phyloP scores from a whole-genome alignment of 768 basidiomycete species.

The Termitomyces titanicus region DNA sequence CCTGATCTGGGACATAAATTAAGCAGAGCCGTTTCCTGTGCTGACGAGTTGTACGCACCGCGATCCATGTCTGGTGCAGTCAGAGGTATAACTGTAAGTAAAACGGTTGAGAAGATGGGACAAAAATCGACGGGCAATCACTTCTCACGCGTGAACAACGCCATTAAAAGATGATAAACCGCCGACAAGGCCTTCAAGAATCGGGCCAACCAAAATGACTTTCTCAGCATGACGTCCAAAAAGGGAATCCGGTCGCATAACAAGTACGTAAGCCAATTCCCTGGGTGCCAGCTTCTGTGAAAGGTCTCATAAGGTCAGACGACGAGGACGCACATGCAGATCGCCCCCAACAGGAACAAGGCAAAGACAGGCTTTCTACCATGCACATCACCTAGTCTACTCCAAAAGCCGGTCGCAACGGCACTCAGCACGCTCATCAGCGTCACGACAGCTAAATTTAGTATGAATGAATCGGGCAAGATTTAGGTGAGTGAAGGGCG shows the following conservation, averaged over 20 bases:
- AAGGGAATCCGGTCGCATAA: slow-evolving; percentile 53
- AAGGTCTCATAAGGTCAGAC: background rate
- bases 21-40: background rate
- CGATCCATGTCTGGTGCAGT: slow-evolving; percentile 50
- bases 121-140: slow-evolving; percentile 35
- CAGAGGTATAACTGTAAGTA: slow-evolving; percentile 47
- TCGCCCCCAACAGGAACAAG: slow-evolving; percentile 61
- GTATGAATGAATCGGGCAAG: background rate
- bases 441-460: slow-evolving; percentile 55
- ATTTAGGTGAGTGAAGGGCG: slow-evolving; percentile 4
- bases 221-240: slow-evolving; percentile 58
- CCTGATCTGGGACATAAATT: slow-evolving; percentile 30
- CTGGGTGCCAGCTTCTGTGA: slow-evolving; percentile 35
- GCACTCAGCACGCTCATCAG: slow-evolving; percentile 78
- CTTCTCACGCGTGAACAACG: slow-evolving; percentile 63
- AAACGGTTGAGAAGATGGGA: slow-evolving; percentile 9
- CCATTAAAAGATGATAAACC: slow-evolving; percentile 63
- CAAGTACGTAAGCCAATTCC: slow-evolving; percentile 77
- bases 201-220: slow-evolving; percentile 72
- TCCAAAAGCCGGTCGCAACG: slow-evolving; percentile 86
- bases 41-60: slow-evolving; percentile 22
- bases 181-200: slow-evolving; percentile 77
- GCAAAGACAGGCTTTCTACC: slow-evolving; percentile 77
- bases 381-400: slow-evolving; percentile 67
- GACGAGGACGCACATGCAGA: slow-evolving; percentile 57